Conservation (phyloP, 208 protist genomes). For the Cochliopodium minus region DNA sequence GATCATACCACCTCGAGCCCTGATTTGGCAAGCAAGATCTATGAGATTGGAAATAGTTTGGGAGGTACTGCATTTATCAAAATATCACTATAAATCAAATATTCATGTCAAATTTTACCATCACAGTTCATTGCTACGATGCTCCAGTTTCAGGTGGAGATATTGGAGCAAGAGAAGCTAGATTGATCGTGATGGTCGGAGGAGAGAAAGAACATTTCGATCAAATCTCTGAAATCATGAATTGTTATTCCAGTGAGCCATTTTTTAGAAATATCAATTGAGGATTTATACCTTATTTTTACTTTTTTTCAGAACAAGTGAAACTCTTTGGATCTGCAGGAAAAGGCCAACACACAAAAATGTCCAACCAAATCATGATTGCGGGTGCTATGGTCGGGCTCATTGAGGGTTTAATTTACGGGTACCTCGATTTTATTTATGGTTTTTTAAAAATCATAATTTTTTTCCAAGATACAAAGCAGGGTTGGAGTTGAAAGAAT, state of each 20-base stretch:
- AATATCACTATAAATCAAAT: too few species aligned
- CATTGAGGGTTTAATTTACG: slow-evolving; percentile 71
- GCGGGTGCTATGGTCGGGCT: slow-evolving; percentile 74
- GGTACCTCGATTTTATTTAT: slow-evolving; percentile 59
- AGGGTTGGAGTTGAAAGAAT: slow-evolving; percentile 6
- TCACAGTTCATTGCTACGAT: too few species aligned
- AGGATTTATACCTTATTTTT: slow-evolving; percentile 46
- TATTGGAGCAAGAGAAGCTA: slow-evolving; percentile 67
- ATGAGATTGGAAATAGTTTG: slow-evolving; percentile 37
- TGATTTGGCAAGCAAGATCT: slow-evolving; percentile 61
- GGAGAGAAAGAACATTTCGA: slow-evolving; percentile 52
- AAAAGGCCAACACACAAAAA: slow-evolving; percentile 79
- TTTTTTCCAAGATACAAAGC: background rate
- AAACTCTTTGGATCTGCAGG: slow-evolving; percentile 60
- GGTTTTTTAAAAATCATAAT: background rate
- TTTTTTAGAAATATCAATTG: too few species aligned
- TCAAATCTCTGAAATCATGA: too few species aligned
- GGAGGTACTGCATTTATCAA: too few species aligned
- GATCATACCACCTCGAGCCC: slow-evolving; percentile 84
- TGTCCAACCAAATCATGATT: slow-evolving; percentile 81
- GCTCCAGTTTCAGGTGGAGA: too few species aligned
- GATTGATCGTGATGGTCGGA: slow-evolving; percentile 78
- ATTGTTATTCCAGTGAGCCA: background rate
- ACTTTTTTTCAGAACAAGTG: slow-evolving; percentile 52
- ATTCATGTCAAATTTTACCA: too few species aligned